A percentile compares a stretch with the other conserved stretches of the same genome.
Conservation (phyloP, 805 yeast genomes). For the Wickerhamiella sergipiensis region DNA sequence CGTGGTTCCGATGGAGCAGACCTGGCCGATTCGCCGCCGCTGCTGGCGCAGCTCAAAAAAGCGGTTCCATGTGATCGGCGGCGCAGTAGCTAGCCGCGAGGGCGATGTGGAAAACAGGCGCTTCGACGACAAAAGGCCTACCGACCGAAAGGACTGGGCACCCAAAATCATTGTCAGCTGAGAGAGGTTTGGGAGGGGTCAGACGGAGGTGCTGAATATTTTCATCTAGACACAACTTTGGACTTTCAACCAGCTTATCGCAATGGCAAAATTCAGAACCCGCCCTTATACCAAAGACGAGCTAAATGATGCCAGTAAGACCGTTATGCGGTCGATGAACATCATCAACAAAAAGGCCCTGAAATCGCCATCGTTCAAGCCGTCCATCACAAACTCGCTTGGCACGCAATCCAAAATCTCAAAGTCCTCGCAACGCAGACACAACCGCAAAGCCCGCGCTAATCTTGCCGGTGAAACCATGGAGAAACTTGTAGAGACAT, state of each 20-base stretch:
- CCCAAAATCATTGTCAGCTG: not conserved
- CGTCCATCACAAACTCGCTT: conserved; percentile 13
- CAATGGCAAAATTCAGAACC: not conserved
- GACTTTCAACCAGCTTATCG: not conserved
- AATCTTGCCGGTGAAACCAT: conserved; percentile 17
- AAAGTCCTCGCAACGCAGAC: conserved; percentile 16
- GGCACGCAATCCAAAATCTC: conserved; percentile 11
- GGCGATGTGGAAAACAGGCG: not conserved
- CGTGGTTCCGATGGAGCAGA: conserved; percentile 56
- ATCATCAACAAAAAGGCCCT: conserved; percentile 7
- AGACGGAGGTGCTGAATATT: not conserved
- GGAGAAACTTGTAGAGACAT: conserved; percentile 12
- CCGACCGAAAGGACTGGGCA: not conserved
- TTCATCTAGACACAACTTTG: too few species aligned
- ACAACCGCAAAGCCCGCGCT: conserved; percentile 11
- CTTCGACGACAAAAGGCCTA: not conserved
- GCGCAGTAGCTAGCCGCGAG: not conserved
- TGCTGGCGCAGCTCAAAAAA: conserved; percentile 65
- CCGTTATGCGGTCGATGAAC: conserved; percentile 18
- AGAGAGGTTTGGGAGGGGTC: not conserved
- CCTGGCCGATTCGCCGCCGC: conserved; percentile 56
- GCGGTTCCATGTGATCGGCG: conserved; percentile 48
- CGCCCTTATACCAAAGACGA: conserved; percentile 15
- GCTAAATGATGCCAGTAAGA: conserved; percentile 15
- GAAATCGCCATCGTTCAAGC: conserved; percentile 1